A percentile compares a stretch with the other conserved stretches of the same genome.
Conservation (phyloP, 78 protist species). For the Capsaspora owczarzaki region DNA sequence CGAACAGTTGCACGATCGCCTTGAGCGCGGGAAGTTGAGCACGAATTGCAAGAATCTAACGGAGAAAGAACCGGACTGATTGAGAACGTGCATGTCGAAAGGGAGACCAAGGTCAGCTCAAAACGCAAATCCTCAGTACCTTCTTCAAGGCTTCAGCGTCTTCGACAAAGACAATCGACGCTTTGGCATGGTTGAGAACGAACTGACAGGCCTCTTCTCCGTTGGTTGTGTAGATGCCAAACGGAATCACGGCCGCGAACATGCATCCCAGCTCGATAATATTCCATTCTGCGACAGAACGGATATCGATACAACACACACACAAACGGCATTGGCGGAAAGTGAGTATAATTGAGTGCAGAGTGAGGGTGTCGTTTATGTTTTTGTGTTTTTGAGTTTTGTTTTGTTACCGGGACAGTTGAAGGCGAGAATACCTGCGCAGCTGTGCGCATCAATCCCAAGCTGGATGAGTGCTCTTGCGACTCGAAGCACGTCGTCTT, state of each 20-base stretch:
- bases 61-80: no score
- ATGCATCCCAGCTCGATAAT: not conserved
- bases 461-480: not conserved
- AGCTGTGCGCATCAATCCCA: slow-evolving; percentile 27
- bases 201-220: not conserved
- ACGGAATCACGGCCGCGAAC: not conserved
- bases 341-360: no score
- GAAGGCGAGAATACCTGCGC: slow-evolving; percentile 64
- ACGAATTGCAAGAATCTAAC: not conserved
- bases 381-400: no score
- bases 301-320: no score
- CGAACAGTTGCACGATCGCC: no score
- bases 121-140: no score
- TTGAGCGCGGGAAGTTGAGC: no score
- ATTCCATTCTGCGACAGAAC: not conserved
- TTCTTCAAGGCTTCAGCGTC: slow-evolving; percentile 23
- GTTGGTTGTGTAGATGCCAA: not conserved
- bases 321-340: no score
- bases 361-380: no score
- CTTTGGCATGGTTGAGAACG: not conserved
- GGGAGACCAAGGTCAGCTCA: not conserved
- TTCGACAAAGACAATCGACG: slow-evolving; percentile 22
- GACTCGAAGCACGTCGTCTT: not conserved
- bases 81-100: no score
- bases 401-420: slow-evolving; percentile 59